A percentile compares a stretch with the other conserved stretches of the same genome.
Evolutionary conservation across 73 alveolate species (phyloP).

Genomic region (Stentor coeruleus): DNA sequence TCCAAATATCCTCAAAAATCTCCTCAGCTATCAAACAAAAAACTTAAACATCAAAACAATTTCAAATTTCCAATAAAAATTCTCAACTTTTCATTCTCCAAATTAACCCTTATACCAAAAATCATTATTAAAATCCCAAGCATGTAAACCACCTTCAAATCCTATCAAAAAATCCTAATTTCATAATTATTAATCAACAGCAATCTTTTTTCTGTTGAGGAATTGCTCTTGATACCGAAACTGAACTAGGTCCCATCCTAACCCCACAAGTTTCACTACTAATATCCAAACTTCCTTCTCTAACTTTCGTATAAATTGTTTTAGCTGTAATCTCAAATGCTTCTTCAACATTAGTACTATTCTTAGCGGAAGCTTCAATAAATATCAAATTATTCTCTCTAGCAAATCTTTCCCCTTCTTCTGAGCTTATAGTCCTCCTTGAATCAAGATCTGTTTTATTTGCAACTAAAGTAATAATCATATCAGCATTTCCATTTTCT

Average conservation of each 20-base stretch:
- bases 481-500: conserved; percentile 75
- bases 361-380: conserved; percentile 79
- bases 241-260: too few species aligned
- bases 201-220: conserved; percentile 4
- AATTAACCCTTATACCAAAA: too few species aligned
- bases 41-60: too few species aligned
- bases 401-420: conserved; percentile 73
- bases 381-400: conserved; percentile 56
- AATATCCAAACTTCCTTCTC: background rate
- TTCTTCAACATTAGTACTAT: conserved; percentile 44
- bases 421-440: conserved; percentile 46
- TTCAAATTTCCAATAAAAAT: too few species aligned
- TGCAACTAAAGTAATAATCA: conserved; percentile 82
- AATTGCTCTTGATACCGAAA: too few species aligned
- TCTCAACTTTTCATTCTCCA: too few species aligned
- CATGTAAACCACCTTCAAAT: too few species aligned
- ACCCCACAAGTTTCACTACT: background rate
- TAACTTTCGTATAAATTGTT: conserved; percentile 10
- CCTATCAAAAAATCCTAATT: too few species aligned
- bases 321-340: conserved; percentile 20
- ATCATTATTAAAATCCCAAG: too few species aligned
- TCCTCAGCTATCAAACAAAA: too few species aligned
- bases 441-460: conserved; percentile 82
- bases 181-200: too few species aligned
- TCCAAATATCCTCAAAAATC: too few species aligned